Percentiles rank a stretch among this genome's conserved stretches.
These are phyloP conservation scores for Picochlorum sp. DNA, from an alignment of 139 green algal species.

Conservation along the genomic window DNA sequence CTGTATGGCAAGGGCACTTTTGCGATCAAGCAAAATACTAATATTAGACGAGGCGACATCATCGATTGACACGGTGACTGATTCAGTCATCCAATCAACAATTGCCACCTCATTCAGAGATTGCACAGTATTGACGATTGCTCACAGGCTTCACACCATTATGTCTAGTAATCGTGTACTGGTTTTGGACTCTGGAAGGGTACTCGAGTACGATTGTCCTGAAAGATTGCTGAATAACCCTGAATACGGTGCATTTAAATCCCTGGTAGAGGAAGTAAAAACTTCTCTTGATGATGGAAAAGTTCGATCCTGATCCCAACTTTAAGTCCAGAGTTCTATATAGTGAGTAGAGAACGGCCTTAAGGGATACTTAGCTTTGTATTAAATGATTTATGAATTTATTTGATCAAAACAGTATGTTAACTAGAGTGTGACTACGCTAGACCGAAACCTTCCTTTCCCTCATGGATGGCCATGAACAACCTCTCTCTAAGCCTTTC, in stretches of 20 bases:
- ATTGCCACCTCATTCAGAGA: conserved; percentile 35
- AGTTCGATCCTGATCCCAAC: too few relatives aligned
- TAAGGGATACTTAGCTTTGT: too few relatives aligned
- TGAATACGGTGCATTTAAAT: not conserved
- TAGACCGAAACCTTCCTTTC: conserved; percentile 85
- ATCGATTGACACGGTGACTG: conserved; percentile 10
- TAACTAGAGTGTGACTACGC: conserved; percentile 45
- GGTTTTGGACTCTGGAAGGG: conserved; percentile 18
- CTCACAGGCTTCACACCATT: conserved; percentile 39
- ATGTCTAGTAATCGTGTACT: conserved; percentile 17
- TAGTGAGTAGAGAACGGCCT: too few relatives aligned
- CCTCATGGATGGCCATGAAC: conserved; percentile 79
- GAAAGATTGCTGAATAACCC: not conserved
- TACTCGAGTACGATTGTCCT: conserved; percentile 7
- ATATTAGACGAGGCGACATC: conserved; percentile 89
- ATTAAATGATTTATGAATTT: too few relatives aligned
- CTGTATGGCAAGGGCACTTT: conserved; percentile 77
- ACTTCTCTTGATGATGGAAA: too few relatives aligned
- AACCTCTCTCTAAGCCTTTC: conserved; percentile 87
- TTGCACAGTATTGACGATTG: conserved; percentile 53
- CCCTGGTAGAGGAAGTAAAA: conserved; percentile 4
- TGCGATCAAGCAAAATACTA: conserved; percentile 44
- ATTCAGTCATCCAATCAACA: conserved; percentile 29
- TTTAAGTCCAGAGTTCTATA: too few relatives aligned
- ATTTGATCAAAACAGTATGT: too few relatives aligned